phyloP scores from a whole-genome alignment of 768 basidiomycete species.

The Phylloporus sp. region DNA sequence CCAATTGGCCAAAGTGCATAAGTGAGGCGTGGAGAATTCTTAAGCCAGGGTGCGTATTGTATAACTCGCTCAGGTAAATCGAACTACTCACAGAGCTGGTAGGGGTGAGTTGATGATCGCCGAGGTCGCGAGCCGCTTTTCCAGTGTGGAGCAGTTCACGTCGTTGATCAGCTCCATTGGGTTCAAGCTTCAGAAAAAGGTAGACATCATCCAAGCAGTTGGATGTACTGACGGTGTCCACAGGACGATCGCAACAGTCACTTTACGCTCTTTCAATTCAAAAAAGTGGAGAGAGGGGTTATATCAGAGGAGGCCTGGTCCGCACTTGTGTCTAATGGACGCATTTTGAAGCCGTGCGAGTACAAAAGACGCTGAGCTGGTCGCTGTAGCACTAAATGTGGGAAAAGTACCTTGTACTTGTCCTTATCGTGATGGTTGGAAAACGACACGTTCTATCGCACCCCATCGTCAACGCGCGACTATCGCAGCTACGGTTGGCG shows the following conservation, averaged over 20 bases:
- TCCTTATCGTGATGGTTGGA: constrained; percentile 25
- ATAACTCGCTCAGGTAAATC: background rate
- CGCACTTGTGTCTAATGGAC: constrained; percentile 47
- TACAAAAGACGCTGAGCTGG: constrained; percentile 74
- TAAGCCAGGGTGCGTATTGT: constrained; percentile 61
- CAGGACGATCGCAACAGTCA: constrained; percentile 83
- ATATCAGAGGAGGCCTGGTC: constrained; percentile 60
- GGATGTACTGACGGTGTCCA: background rate
- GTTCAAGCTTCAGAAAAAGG: constrained; percentile 70
- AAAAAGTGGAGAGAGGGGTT: constrained; percentile 47
- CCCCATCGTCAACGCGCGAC: constrained; percentile 67
- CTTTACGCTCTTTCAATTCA: constrained; percentile 81
- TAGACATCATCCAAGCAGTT: constrained; percentile 23
- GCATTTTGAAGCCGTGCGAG: constrained; percentile 81
- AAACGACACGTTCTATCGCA: constrained; percentile 58
- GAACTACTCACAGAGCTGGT: constrained; percentile 8
- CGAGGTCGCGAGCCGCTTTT: constrained; percentile 85
- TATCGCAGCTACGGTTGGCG: constrained; percentile 64
- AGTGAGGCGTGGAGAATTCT: constrained; percentile 88
- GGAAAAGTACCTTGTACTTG: background rate
- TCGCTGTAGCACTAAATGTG: background rate
- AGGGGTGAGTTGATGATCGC: constrained; percentile 85
- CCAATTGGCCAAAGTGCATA: constrained; percentile 91
- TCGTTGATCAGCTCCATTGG: constrained; percentile 63
- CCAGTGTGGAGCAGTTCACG: constrained; percentile 61